Conservation (phyloP, 2,329 filamentous ascomycete genomes). For the Myriosclerotinia duriaeana region DNA sequence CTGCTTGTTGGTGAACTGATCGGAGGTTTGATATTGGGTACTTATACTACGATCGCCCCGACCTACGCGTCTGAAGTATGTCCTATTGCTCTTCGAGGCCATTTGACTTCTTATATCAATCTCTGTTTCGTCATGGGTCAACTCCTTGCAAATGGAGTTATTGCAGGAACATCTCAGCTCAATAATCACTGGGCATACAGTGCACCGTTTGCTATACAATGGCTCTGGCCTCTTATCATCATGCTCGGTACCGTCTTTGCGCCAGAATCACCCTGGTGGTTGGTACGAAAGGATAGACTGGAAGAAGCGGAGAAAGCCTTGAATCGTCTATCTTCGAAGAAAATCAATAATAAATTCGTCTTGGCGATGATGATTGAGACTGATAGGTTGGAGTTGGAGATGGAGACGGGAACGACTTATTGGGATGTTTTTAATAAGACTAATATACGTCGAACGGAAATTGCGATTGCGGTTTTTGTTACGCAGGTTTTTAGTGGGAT, state of each 20-base stretch:
- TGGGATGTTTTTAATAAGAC: slow-evolving; percentile 53
- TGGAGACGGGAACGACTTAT: slow-evolving; percentile 47
- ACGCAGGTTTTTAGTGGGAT: slow-evolving; percentile 63
- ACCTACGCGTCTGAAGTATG: slow-evolving; percentile 49
- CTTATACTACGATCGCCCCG: slow-evolving; percentile 47
- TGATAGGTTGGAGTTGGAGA: slow-evolving; percentile 52
- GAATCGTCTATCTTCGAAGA: slow-evolving; percentile 31
- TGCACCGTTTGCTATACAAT: slow-evolving; percentile 47
- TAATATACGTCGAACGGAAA: slow-evolving; percentile 55
- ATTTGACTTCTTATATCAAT: slow-evolving; percentile 52
- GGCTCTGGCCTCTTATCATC: slow-evolving; percentile 51
- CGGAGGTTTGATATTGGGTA: slow-evolving; percentile 50
- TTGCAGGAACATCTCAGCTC: slow-evolving; percentile 38
- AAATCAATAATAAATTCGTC: slow-evolving; percentile 43
- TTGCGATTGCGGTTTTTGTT: slow-evolving; percentile 54
- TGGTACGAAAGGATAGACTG: slow-evolving; percentile 47
- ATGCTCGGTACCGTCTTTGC: slow-evolving; percentile 50
- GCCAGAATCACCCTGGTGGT: slow-evolving; percentile 53
- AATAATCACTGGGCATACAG: slow-evolving; percentile 36
- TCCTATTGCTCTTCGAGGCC: slow-evolving; percentile 53
- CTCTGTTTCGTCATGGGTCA: slow-evolving; percentile 53
- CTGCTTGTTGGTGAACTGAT: slow-evolving; percentile 33
- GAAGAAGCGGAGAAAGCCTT: slow-evolving; percentile 44
- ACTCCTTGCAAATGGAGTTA: slow-evolving; percentile 49
- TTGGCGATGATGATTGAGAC: slow-evolving; percentile 57